Evolutionary conservation across 139 green algal genomes (phyloP).

Genomic region (Penium margaritaceum): DNA sequence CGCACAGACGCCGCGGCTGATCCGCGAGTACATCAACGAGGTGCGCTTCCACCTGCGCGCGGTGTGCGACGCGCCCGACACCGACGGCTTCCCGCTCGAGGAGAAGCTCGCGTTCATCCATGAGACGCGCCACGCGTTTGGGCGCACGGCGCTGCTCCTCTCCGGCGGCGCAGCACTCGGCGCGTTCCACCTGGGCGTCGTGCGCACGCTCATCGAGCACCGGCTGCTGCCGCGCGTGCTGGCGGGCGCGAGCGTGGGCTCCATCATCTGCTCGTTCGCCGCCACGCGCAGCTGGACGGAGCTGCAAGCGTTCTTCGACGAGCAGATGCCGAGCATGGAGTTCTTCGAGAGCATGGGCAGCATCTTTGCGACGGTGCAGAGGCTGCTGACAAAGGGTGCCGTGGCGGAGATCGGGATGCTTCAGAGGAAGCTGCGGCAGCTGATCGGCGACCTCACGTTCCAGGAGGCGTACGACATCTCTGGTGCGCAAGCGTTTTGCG

Average conservation of each 20-base stretch:
- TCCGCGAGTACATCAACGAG: slow-evolving; percentile 88
- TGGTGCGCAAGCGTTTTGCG: too few species aligned
- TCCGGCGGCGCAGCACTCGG: slow-evolving; percentile 82
- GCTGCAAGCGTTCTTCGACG: slow-evolving; percentile 46
- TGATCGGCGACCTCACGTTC: slow-evolving; percentile 59
- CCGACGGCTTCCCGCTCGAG: slow-evolving; percentile 55
- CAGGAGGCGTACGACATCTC: slow-evolving; percentile 60
- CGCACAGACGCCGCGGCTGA: slow-evolving; percentile 61
- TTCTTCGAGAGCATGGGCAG: slow-evolving; percentile 49
- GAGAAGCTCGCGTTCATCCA: slow-evolving; percentile 85
- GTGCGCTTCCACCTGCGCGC: slow-evolving; percentile 67
- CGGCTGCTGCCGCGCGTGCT: slow-evolving; percentile 83
- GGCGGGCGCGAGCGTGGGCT: slow-evolving; percentile 76
- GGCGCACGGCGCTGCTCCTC: slow-evolving; percentile 88
- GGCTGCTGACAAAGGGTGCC: slow-evolving; percentile 46
- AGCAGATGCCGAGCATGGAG: slow-evolving; percentile 38
- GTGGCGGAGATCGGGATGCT: slow-evolving; percentile 51
- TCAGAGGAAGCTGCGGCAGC: slow-evolving; percentile 39
- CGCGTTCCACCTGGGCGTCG: slow-evolving; percentile 88
- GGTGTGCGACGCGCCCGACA: slow-evolving; percentile 39
- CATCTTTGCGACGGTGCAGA: slow-evolving; percentile 36
- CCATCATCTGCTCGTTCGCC: slow-evolving; percentile 57
- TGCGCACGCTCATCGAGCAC: slow-evolving; percentile 81
- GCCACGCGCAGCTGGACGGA: slow-evolving; percentile 36
- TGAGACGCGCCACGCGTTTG: slow-evolving; percentile 89